A percentile compares a stretch with the other conserved stretches of the same genome.
These are phyloP conservation scores for Arabidopsis hybrid DNA, from an alignment of 441 rosid genomes.

Conservation along the genomic window DNA sequence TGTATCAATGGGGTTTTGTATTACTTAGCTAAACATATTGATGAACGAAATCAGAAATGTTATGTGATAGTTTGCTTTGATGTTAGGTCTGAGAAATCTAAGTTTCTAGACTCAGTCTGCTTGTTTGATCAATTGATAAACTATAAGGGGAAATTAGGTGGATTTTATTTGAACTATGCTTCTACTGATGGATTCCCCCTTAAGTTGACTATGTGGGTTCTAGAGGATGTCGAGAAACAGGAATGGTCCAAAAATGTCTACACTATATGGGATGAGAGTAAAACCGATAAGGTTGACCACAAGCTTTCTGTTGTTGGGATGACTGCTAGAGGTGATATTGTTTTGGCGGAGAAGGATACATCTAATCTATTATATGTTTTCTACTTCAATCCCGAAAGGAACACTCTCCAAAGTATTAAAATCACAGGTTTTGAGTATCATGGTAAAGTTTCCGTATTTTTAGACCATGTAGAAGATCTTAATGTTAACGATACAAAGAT, in stretches of 20 bases:
- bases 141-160: neutral
- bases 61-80: neutral
- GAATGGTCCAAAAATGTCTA: neutral
- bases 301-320: neutral
- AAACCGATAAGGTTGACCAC: too few relatives aligned
- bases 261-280: too few relatives aligned
- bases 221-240: neutral
- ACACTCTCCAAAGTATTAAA: neutral
- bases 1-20: neutral
- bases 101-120: neutral
- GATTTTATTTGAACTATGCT: too few relatives aligned
- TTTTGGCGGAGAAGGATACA: neutral
- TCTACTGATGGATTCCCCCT: too few relatives aligned
- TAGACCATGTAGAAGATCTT: neutral
- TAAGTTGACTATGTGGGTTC: neutral
- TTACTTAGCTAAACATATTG: neutral
- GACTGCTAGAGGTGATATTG: neutral
- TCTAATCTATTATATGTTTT: neutral
- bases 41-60: neutral
- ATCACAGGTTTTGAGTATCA: neutral
- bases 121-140: too few relatives aligned
- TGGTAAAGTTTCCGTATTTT: neutral
- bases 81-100: neutral
- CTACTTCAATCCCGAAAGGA: constrained; percentile 4
- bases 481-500: neutral